Evolutionary conservation across 1,139 yeast genomes (phyloP), one percentile per base, ranked within the genome.

Genomic region (Suhomyces bribrorum): DNA sequence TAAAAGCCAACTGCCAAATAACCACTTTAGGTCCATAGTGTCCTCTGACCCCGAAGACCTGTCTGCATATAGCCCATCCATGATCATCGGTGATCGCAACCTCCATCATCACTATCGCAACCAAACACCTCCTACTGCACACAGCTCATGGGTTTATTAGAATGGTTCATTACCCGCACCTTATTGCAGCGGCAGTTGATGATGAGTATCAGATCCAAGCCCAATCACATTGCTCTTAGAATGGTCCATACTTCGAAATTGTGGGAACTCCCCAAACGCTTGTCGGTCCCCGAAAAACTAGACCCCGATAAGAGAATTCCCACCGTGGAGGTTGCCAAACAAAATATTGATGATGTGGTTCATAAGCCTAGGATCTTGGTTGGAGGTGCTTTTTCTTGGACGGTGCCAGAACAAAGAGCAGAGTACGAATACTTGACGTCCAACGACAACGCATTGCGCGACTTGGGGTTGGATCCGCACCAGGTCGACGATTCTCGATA

Each of bases 341-440:
- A 59, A 12, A 69, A 69, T 48, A 64, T 52, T 13, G 55, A 62
- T 20, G 55, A 63, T 38, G 44, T 71, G 22, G 60, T 63, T 35
- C 64, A 66, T 40, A 66, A 61, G 11, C 92, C 95, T 1, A 69
- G 97, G 37, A 66, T 70, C 2, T 68, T 88, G 8, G 57, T 69
- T 26, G 64, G 66, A 6, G 95, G 96, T 3, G 81, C 82, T 25
- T 92, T 73, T 54, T 79, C 92, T 3, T 88, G 76, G 68, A 73
- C 83, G 1, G 52, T 75, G 6, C 96, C 96, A 0, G 86, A 81
- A 35, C 59, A 62, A 44, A 64, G 94, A 30, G 66, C 73, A 29
- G 68, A 67, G 36, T 80, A 81, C 53, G 59, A 67, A 46, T 76
- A 81, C 44, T 53, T 89, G 20, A 64, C 82, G 14, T 75, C 82